Evolutionary conservation across 257 asterid genomes (phyloP), one percentile per base, ranked within the genome.

Genomic region (Solanum commersonii): DNA sequence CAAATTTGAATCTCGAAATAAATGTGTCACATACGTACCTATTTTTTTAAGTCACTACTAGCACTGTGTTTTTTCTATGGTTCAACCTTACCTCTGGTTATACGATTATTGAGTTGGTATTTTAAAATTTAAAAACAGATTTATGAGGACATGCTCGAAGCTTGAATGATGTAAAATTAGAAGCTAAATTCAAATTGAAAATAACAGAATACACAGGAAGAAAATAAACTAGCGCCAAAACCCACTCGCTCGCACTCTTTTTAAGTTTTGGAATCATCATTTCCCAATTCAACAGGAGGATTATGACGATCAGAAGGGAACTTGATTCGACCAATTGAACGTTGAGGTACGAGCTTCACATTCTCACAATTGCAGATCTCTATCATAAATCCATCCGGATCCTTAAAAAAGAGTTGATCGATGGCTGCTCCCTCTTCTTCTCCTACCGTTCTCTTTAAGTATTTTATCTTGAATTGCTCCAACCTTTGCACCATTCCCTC

Each of bases 301-400:
- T 79, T 92, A 18, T 93, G 97, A 42, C 93, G 92, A 59, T 89
- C 90, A 10, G 83, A 90, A 1, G 95, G 98, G 15, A 95, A 91
- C 90, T 92, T 95, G 3, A 95, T 94, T 20, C 89, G 87, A 8
- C 90, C 94, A 2, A 91, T 34, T 0, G 98, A 93, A 13, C 87
- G 59, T 10, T 91, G 96, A 67, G 96, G 96, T 46, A 93, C 93
- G 2, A 95, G 91, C 87, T 92, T 93, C 81, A 94, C 22, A 84
- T 93, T 92, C 90, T 96, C 98, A 31, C 98, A 96, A 88, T 96
- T 95, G 86, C 98, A 96, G 4, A 95, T 96, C 88, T 96, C 98
- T 0, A 96, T 91, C 98, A 96, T 95, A 84, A 92, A 93, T 12
- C 98, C 98, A 88, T 95, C 98, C 1, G 98, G 96, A 14, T 96